phyloP scores from a whole-genome alignment of 257 asterid species.

The Echium plantagineum region DNA sequence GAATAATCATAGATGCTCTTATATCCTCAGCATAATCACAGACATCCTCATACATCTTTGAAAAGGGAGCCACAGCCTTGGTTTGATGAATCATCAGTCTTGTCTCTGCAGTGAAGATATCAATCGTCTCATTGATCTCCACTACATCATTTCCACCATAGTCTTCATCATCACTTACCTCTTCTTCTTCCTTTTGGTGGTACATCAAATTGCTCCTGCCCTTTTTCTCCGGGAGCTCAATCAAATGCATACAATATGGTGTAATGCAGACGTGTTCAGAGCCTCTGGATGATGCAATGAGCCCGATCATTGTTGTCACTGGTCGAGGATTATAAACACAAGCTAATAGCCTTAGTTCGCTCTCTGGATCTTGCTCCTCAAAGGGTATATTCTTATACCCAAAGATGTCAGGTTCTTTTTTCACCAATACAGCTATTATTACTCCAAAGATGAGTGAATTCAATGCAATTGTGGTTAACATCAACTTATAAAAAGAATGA shows the following conservation, averaged over 20 bases:
- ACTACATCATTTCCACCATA: conserved; percentile 95
- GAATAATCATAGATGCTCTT: conserved; percentile 62
- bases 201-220: conserved; percentile 44
- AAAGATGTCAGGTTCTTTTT: conserved; percentile 57
- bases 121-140: conserved; percentile 89
- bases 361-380: conserved; percentile 62
- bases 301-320: conserved; percentile 68
- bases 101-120: conserved; percentile 61
- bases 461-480: conserved; percentile 63
- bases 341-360: conserved; percentile 61
- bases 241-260: conserved; percentile 80
- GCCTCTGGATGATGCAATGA: conserved; percentile 65
- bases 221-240: conserved; percentile 76
- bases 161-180: conserved; percentile 74
- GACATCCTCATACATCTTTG: conserved; percentile 52
- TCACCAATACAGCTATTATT: conserved; percentile 60
- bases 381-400: conserved; percentile 59
- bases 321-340: conserved; percentile 92
- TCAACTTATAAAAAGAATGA: conserved; percentile 51
- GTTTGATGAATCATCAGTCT: conserved; percentile 57
- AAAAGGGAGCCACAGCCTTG: conserved; percentile 64
- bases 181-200: conserved; percentile 81
- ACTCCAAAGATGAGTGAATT: conserved; percentile 91
- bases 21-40: conserved; percentile 59
- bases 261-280: conserved; percentile 44